Conservation (phyloP, 257 asterid species). For the Lantana camara region DNA sequence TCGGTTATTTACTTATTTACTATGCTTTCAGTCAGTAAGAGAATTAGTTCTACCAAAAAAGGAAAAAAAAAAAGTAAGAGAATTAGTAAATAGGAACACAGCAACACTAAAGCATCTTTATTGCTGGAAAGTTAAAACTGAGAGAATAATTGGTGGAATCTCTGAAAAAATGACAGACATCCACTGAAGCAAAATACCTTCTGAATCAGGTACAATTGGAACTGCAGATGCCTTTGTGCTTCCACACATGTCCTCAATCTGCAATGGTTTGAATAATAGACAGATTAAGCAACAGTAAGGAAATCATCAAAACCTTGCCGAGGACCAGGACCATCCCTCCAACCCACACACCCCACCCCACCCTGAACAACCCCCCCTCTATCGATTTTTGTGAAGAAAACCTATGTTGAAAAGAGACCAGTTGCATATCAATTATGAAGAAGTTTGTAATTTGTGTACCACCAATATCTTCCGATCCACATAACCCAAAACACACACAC, state of each 20-base stretch:
- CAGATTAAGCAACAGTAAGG: slow-evolving; percentile 8
- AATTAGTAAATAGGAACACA: no score
- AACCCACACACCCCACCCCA: no score
- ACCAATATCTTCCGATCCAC: no score
- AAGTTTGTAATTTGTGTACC: no score
- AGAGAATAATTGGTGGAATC: background rate
- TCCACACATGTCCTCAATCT: slow-evolving; percentile 93
- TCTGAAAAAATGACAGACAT: slow-evolving; percentile 11
- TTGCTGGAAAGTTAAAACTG: slow-evolving; percentile 11
- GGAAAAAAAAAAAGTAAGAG: no score
- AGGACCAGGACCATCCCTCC: background rate
- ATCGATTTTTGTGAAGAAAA: no score
- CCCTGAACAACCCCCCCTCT: no score
- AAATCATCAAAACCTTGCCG: slow-evolving; percentile 4
- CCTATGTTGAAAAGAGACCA: no score
- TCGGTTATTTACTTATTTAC: background rate
- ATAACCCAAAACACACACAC: no score
- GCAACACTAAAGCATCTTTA: no score
- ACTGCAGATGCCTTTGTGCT: slow-evolving; percentile 82
- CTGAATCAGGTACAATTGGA: slow-evolving; percentile 93
- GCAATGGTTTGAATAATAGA: slow-evolving; percentile 33
- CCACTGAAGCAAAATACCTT: slow-evolving; percentile 52
- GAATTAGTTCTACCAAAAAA: no score
- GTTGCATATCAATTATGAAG: no score
- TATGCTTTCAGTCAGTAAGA: background rate